Conservation (phyloP, 192 early-diverging fungal genomes). For the Allomyces arbusculus region DNA sequence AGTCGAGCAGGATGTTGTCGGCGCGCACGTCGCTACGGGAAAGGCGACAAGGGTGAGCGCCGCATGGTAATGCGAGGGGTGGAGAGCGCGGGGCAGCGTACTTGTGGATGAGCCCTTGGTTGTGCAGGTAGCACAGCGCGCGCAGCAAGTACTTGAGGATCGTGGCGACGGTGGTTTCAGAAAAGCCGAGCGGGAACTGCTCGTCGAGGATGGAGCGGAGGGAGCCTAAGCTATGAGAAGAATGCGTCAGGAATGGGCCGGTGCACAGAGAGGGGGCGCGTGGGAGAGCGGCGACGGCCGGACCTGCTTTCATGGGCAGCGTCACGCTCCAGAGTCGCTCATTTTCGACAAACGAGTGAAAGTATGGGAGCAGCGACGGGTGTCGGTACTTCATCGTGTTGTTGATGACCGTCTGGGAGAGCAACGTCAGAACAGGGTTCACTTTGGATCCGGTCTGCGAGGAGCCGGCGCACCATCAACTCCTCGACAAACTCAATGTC, state of each 20-base stretch:
- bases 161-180: conserved; percentile 23
- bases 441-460: background rate
- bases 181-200: conserved; percentile 24
- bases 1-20: conserved; percentile 31
- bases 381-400: conserved; percentile 24
- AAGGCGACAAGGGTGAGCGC: too few relatives aligned
- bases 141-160: conserved; percentile 28
- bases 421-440: too few relatives aligned
- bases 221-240: conserved; percentile 12
- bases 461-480: conserved; percentile 15
- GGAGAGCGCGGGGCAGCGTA: conserved; percentile 1
- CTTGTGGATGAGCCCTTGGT: conserved; percentile 39
- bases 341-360: conserved; percentile 23
- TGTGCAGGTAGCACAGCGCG: conserved; percentile 31
- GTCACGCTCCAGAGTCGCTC: conserved; percentile 39
- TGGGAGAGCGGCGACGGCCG: background rate
- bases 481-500: conserved; percentile 35
- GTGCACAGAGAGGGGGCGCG: background rate
- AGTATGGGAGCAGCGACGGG: conserved; percentile 30
- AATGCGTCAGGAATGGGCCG: too few relatives aligned
- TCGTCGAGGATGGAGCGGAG: conserved; percentile 23
- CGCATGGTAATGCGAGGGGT: too few relatives aligned
- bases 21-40: conserved; percentile 26
- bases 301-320: conserved; percentile 20
- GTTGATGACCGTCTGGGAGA: conserved; percentile 21